These are phyloP conservation scores for Tuber aestivum DNA, from an alignment of 495 filamentous ascomycete genomes.

Conservation along the genomic window DNA sequence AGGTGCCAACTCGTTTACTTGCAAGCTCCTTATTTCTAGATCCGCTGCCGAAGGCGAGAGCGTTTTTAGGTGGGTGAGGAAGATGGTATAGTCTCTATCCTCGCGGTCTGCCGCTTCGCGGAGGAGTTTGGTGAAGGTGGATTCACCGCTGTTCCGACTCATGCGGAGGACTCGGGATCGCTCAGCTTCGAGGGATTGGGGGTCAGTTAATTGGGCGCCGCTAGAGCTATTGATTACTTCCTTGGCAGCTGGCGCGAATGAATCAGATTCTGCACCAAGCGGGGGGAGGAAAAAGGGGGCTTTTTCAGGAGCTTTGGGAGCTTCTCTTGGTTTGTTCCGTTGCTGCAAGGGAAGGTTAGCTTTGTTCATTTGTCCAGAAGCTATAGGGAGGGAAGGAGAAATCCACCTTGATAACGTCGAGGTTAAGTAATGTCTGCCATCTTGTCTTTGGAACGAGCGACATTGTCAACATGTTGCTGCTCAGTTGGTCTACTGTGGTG, in stretches of 20 bases:
- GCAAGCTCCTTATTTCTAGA: conserved; percentile 66
- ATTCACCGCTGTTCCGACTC: conserved; percentile 46
- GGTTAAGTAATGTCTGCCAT: conserved; percentile 88
- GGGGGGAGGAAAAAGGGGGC: conserved; percentile 94
- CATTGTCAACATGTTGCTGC: conserved; percentile 72
- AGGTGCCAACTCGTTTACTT: conserved; percentile 52
- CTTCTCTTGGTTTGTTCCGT: conserved; percentile 89
- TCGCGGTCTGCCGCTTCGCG: conserved; percentile 15
- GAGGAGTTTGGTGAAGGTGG: conserved; percentile 44
- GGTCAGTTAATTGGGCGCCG: background rate
- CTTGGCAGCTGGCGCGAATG: conserved; percentile 14
- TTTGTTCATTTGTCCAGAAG: background rate
- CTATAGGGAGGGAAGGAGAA: background rate
- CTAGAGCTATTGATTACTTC: background rate
- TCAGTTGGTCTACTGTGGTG: conserved; percentile 56
- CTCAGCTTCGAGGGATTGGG: conserved; percentile 45
- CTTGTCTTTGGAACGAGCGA: conserved; percentile 79
- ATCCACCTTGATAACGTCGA: conserved; percentile 72
- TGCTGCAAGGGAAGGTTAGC: conserved; percentile 45
- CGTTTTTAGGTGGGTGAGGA: conserved; percentile 69
- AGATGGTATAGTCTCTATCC: conserved; percentile 50
- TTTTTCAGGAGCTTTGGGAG: conserved; percentile 85
- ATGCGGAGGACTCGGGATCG: conserved; percentile 54
- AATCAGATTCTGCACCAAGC: conserved; percentile 45
- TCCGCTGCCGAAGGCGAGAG: conserved; percentile 77